These are phyloP conservation scores for Penicillium malachiteum DNA, from an alignment of 495 filamentous ascomycete species.

Conservation along the genomic window DNA sequence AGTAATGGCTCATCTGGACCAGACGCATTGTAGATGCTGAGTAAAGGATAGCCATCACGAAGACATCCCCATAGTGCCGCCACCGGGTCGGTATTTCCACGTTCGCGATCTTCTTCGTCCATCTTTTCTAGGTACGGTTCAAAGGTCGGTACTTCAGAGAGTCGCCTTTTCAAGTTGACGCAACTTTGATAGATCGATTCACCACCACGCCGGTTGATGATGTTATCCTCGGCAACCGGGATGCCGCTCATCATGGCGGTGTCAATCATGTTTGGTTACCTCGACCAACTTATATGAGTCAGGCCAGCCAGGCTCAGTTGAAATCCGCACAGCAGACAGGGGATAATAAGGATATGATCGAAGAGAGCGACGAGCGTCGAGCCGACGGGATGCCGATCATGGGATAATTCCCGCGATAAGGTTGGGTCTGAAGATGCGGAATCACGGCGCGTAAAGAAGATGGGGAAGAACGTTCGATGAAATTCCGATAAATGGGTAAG, in stretches of 20 bases:
- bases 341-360: slow-evolving; percentile 14
- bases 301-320: slow-evolving; percentile 33
- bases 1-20: slow-evolving; percentile 61
- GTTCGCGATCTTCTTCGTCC: slow-evolving; percentile 57
- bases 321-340: slow-evolving; percentile 43
- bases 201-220: slow-evolving; percentile 92
- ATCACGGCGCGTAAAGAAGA: slow-evolving; percentile 60
- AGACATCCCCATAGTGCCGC: slow-evolving; percentile 88
- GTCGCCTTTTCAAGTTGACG: slow-evolving; percentile 72
- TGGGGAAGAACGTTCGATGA: background rate
- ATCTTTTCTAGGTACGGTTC: slow-evolving; percentile 64
- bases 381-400: slow-evolving; percentile 34
- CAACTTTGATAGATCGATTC: slow-evolving; percentile 96
- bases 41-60: slow-evolving; percentile 76
- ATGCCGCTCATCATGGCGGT: slow-evolving; percentile 45
- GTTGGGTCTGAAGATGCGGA: slow-evolving; percentile 60
- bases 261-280: slow-evolving; percentile 38
- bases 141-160: slow-evolving; percentile 81
- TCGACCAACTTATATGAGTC: slow-evolving; percentile 23
- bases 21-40: slow-evolving; percentile 85
- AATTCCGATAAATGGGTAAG: background rate
- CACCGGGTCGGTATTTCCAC: slow-evolving; percentile 76
- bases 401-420: slow-evolving; percentile 23
- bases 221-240: slow-evolving; percentile 75
- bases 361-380: slow-evolving; percentile 30